Evolutionary conservation across 2,329 filamentous ascomycete species (phyloP).

Genomic region (Diaporthe sp.): DNA sequence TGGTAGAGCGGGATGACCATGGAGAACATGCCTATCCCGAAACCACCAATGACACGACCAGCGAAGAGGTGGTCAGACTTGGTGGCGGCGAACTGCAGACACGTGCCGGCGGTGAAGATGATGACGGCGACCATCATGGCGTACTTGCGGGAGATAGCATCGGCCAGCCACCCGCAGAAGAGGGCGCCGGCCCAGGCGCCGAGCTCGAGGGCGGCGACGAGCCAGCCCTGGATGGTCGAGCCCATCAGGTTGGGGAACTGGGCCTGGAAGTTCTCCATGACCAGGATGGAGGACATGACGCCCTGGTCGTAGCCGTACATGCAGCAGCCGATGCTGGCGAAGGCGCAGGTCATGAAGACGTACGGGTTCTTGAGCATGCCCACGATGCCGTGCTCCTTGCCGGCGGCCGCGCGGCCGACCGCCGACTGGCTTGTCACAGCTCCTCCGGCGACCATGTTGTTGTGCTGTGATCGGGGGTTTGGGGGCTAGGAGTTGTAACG

Average conservation of each 20-base stretch:
- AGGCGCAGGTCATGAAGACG: constrained; percentile 46
- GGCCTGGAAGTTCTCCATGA: constrained; percentile 43
- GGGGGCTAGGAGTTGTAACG: neutral
- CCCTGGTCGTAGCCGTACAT: constrained; percentile 69
- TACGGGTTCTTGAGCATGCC: constrained; percentile 53
- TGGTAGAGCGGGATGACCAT: constrained; percentile 52
- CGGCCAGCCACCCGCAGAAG: constrained; percentile 65
- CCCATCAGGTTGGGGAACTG: constrained; percentile 41
- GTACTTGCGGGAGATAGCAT: constrained; percentile 65
- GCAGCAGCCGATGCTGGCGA: constrained; percentile 33
- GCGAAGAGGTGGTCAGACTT: constrained; percentile 49
- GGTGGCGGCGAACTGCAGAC: constrained; percentile 42
- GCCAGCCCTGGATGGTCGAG: constrained; percentile 46
- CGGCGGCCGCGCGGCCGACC: constrained; percentile 49
- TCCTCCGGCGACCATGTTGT: constrained; percentile 31
- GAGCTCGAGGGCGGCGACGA: constrained; percentile 64
- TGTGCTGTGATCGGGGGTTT: neutral
- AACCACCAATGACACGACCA: constrained; percentile 56
- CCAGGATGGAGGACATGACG: constrained; percentile 65
- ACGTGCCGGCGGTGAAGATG: constrained; percentile 45
- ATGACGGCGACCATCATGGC: constrained; percentile 50
- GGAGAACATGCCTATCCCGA: constrained; percentile 59
- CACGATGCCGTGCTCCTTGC: constrained; percentile 48
- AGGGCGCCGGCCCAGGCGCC: constrained; percentile 69
- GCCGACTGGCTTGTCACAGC: constrained; percentile 45